Evolutionary conservation across 495 filamentous ascomycete genomes (phyloP).

Genomic region (Polyplosphaeria fusca): DNA sequence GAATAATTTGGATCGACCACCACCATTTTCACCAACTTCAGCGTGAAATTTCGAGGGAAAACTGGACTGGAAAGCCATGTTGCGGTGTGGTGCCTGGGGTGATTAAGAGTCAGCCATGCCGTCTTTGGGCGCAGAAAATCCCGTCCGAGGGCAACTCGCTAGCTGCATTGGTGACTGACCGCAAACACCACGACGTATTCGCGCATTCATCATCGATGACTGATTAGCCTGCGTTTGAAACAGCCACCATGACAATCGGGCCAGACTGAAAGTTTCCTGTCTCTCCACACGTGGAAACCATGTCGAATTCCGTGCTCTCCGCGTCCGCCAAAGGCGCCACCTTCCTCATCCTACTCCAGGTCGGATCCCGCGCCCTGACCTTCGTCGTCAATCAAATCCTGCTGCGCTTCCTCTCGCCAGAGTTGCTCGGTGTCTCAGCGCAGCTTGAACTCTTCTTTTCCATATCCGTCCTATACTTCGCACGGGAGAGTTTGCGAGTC

Average conservation of each 20-base stretch:
- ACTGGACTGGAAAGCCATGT: neutral
- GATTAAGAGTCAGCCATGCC: slow-evolving; percentile 17
- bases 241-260: no score
- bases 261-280: no score
- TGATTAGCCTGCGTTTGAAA: neutral
- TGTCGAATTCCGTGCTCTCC: slow-evolving; percentile 41
- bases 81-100: neutral
- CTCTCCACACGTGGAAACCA: no score
- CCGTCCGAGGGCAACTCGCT: no score
- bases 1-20: slow-evolving; percentile 20
- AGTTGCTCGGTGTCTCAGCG: slow-evolving; percentile 75
- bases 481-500: slow-evolving; percentile 79
- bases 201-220: neutral
- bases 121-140: no score
- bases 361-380: slow-evolving; percentile 78
- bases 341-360: slow-evolving; percentile 80
- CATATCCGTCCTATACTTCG: slow-evolving; percentile 84
- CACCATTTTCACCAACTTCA: slow-evolving; percentile 18
- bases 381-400: slow-evolving; percentile 89
- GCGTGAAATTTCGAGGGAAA: neutral
- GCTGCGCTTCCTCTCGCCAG: slow-evolving; percentile 78
- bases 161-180: no score
- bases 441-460: slow-evolving; percentile 92
- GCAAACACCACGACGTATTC: no score
- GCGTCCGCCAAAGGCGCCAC: slow-evolving; percentile 68